Evolutionary conservation across 176 grass and related monocot genomes (phyloP).

Genomic region (Elaeis guineensis): DNA sequence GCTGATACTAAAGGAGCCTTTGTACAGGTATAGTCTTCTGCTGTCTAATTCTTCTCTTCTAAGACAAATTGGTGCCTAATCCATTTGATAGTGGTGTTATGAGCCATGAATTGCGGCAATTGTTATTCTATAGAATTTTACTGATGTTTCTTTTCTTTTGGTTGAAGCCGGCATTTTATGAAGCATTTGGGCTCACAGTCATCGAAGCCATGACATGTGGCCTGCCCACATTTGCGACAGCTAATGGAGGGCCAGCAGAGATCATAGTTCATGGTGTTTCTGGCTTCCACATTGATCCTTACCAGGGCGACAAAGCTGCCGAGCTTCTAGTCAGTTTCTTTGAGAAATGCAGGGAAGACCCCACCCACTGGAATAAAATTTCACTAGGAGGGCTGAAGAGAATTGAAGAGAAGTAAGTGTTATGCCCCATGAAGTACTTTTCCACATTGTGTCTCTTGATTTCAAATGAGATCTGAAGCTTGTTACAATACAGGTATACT

Average conservation of each 20-base stretch:
- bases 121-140: neutral
- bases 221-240: constrained; percentile 1
- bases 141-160: neutral
- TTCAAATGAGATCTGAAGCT: neutral
- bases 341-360: constrained; percentile 3
- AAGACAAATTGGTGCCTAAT: no score
- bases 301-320: constrained; percentile 2
- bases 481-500: neutral
- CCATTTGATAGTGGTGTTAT: no score
- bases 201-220: constrained; percentile 3
- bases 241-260: neutral
- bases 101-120: no score
- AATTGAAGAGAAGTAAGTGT: constrained; percentile 1
- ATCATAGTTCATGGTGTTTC: constrained; percentile 5
- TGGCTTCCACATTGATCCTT: constrained; percentile 10
- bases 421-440: neutral
- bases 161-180: constrained; percentile 4
- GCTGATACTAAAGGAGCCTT: constrained; percentile 83
- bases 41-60: neutral
- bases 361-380: constrained; percentile 1
- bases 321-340: constrained; percentile 7
- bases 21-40: constrained; percentile 53
- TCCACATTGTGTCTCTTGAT: neutral
- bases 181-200: constrained; percentile 3
- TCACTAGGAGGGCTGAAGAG: constrained; percentile 1